Conservation (phyloP, 2,329 filamentous ascomycete genomes). For the Keithomyces neogunnii region DNA sequence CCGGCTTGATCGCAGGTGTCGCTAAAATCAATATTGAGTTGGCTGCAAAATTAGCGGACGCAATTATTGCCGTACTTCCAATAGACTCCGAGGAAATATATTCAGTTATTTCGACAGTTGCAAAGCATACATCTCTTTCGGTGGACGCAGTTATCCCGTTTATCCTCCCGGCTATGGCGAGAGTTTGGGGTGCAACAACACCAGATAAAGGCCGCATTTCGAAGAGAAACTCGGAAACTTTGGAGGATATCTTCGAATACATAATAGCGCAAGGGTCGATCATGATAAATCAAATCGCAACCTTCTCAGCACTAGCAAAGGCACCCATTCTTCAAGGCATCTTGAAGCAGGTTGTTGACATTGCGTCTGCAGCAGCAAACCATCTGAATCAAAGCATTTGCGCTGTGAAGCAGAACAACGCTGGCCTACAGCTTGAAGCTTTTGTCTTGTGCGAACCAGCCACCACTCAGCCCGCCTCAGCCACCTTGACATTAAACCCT, state of each 20-base stretch:
- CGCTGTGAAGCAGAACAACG: constrained; percentile 8
- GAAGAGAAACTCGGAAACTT: not conserved
- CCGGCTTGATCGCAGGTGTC: constrained; percentile 11
- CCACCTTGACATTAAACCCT: constrained; percentile 5
- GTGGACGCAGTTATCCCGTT: constrained; percentile 11
- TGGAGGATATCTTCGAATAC: constrained; percentile 7
- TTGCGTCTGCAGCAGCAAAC: constrained; percentile 12
- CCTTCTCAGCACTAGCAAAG: constrained; percentile 1
- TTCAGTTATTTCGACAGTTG: constrained; percentile 10
- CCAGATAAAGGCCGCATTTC: constrained; percentile 2
- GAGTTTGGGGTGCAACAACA: constrained; percentile 7
- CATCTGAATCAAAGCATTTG: constrained; percentile 13
- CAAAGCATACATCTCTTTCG: constrained; percentile 8
- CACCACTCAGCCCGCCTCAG: constrained; percentile 1
- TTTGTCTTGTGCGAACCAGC: constrained; percentile 12
- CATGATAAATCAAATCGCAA: constrained; percentile 14
- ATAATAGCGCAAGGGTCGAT: constrained; percentile 12
- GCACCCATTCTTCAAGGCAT: constrained; percentile 10
- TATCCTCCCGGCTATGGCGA: constrained; percentile 15
- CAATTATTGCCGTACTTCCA: constrained; percentile 12
- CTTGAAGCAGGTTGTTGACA: constrained; percentile 13
- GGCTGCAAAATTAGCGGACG: constrained; percentile 14
- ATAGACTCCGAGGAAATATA: constrained; percentile 11
- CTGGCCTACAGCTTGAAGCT: constrained; percentile 7
- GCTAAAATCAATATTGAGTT: constrained; percentile 10